Percentiles rank a stretch among this genome's conserved stretches.
These are phyloP conservation scores for Lathyrus sativus DNA, from an alignment of 306 rosid genomes.

Conservation along the genomic window DNA sequence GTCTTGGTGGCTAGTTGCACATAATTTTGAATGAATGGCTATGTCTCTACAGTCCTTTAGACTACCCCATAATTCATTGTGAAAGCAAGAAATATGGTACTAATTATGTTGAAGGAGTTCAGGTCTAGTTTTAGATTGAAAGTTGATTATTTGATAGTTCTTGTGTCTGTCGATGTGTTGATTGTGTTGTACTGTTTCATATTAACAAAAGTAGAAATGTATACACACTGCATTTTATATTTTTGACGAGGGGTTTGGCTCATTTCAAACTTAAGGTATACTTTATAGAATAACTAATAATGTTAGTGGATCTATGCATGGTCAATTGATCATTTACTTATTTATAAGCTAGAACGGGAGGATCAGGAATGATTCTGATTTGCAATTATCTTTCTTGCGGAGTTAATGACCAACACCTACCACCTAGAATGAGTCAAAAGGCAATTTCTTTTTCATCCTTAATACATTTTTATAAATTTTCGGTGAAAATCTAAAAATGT, in stretches of 20 bases:
- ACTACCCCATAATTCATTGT: conserved; percentile 32
- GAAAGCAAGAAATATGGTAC: conserved; percentile 14
- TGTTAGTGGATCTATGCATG: conserved; percentile 3
- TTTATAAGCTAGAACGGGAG: too few relatives aligned
- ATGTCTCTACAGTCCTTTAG: conserved; percentile 21
- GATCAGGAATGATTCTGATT: too few relatives aligned
- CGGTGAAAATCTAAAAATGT: too few relatives aligned
- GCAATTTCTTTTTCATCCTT: too few relatives aligned
- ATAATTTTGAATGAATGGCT: conserved; percentile 19
- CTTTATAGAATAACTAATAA: background rate
- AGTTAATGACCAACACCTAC: too few relatives aligned
- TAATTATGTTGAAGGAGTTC: background rate
- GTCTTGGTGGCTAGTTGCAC: conserved; percentile 36
- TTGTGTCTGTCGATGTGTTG: background rate
- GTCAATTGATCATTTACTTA: background rate
- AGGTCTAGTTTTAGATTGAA: conserved; percentile 31
- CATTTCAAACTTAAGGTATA: background rate
- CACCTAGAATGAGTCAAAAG: too few relatives aligned
- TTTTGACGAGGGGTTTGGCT: background rate
- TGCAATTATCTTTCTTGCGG: too few relatives aligned
- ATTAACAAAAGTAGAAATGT: conserved; percentile 1
- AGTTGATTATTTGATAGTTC: conserved; percentile 25
- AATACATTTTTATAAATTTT: too few relatives aligned
- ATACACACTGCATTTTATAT: background rate
- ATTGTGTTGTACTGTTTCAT: conserved; percentile 10